Conservation (phyloP, 805 yeast species). For the Jamesozyma hellenica region DNA sequence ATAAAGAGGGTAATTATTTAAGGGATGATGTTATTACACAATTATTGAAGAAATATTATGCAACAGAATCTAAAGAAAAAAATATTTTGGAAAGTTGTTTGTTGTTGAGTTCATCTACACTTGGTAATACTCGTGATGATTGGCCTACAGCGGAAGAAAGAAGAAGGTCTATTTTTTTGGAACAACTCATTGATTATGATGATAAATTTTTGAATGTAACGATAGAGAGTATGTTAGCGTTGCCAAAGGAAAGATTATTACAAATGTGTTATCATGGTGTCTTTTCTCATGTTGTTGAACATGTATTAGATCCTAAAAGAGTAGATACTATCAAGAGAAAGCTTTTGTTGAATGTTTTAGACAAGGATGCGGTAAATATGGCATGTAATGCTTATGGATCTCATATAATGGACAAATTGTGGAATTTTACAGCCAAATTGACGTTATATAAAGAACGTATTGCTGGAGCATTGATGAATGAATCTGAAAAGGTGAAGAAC, state of each 20-base stretch:
- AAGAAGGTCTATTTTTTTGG: conserved; percentile 65
- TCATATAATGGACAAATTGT: conserved; percentile 74
- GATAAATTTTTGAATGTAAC: conserved; percentile 45
- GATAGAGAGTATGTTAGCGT: conserved; percentile 48
- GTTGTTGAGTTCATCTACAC: conserved; percentile 55
- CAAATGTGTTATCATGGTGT: conserved; percentile 85
- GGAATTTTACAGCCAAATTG: conserved; percentile 68
- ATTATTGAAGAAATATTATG: conserved; percentile 37
- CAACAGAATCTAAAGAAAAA: conserved; percentile 27
- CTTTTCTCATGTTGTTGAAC: conserved; percentile 80
- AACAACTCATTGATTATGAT: conserved; percentile 63
- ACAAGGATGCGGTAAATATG: conserved; percentile 46
- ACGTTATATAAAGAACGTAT: conserved; percentile 81
- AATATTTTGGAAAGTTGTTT: conserved; percentile 61
- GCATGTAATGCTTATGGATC: conserved; percentile 86
- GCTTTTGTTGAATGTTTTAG: conserved; percentile 54
- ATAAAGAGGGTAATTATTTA: conserved; percentile 44
- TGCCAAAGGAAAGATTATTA: conserved; percentile 50
- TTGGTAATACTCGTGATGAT: conserved; percentile 74
- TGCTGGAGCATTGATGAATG: conserved; percentile 52
- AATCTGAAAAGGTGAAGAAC: conserved; percentile 63
- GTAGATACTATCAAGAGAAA: conserved; percentile 49
- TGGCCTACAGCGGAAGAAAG: conserved; percentile 91
- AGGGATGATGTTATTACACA: conserved; percentile 48
- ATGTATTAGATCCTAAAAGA: conserved; percentile 42